Base-by-base conservation (phyloP, 371 early-diverging fungal species). In the Batkoa obscura region DNA sequence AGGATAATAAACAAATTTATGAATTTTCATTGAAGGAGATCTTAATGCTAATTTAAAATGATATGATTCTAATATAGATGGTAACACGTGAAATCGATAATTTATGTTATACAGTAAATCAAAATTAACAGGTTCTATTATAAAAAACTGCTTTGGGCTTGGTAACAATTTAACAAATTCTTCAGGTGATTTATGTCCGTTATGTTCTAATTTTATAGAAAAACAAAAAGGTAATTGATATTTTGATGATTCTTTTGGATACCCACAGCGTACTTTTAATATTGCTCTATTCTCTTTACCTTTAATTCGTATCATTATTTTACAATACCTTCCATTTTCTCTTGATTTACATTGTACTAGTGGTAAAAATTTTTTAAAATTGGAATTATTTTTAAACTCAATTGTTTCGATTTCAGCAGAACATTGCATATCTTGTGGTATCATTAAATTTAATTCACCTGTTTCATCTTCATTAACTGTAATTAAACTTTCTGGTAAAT, bases 381-480 rank as follows among this genome's bases (percentile, higher is more conserved):
- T 13, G 6, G 17, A 17, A 23, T 34, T 34, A n/a, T 39, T 43
- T 3, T 36, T 12, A 23, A 23, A 23, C 3, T 55, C 55, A 23
- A 34, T 15, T 9, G 43, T 13, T 32, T 55, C 55, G 2, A 55
- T 4, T 13, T 41, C n/a, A 3, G 55, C 55, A 5, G 12, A 35
- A 13, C 36, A 23, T 31, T 45, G 6, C 55, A 43, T 33, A 23
- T n/a, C 55, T 15, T 41, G 30, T 13, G 55, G 55, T 9, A 67
- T 61, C 2, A 60, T 36, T n/a, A 67, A 15, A n/a, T 63, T 45
- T 3, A 67, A 46, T 23, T 67, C 67, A 0, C 63, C 51, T 4
- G 63, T 58, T 47, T 64, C 58, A 33, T 64, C 63, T 30, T 63
- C 67, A 36, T 59, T 62, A 32, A 64, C 63, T 31, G 65, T 42